Evolutionary conservation across 225 moss, liverwort and hornwort species (phyloP).

Genomic region (Climacium dendroides): DNA sequence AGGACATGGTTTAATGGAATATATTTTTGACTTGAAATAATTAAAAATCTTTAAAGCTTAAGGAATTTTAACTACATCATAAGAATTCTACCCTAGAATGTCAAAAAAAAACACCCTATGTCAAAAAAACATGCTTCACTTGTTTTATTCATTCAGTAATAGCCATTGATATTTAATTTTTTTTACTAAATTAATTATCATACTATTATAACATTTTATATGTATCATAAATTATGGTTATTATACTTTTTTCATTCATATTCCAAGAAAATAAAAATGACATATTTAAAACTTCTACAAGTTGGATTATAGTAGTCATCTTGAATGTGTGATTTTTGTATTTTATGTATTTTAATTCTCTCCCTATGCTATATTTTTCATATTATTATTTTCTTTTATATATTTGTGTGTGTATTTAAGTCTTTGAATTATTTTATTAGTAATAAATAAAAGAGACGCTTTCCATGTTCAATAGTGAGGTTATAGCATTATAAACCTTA

Average conservation of each 20-base stretch:
- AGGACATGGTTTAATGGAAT: fast-evolving
- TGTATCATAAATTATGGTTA: fast-evolving
- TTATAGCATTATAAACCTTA: background rate
- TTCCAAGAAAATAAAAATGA: background rate
- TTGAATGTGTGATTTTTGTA: background rate
- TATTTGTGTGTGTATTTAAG: too few relatives aligned
- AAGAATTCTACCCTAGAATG: too few relatives aligned
- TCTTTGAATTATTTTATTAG: too few relatives aligned
- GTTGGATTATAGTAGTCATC: background rate
- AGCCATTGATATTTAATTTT: too few relatives aligned
- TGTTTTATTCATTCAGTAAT: too few relatives aligned
- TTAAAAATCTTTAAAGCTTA: too few relatives aligned
- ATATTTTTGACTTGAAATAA: background rate
- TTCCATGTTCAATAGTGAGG: fast-evolving
- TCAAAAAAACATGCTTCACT: too few relatives aligned
- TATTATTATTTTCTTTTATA: too few relatives aligned
- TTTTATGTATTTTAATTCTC: background rate
- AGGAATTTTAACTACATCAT: too few relatives aligned
- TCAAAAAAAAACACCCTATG: too few relatives aligned
- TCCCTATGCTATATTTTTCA: background rate
- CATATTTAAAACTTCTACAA: background rate
- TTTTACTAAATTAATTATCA: too few relatives aligned
- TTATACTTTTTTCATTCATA: background rate
- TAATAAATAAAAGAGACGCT: too few relatives aligned
- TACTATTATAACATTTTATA: background rate